Evolutionary conservation across 768 basidiomycete species (phyloP).

Genomic region (Pholiota microspora): DNA sequence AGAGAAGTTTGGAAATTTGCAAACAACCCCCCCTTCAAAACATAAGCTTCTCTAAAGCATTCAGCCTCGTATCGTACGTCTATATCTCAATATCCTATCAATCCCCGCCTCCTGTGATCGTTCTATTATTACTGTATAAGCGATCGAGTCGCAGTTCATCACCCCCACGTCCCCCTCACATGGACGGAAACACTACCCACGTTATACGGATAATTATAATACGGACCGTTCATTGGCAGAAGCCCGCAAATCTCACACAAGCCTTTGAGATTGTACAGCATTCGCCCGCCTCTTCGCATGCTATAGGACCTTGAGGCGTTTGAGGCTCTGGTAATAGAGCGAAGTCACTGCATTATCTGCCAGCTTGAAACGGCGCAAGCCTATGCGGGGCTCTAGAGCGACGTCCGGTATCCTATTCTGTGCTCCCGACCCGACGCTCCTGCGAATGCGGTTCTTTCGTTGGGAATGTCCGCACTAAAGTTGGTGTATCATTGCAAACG

Average conservation of each 20-base stretch:
- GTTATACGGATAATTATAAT: neutral
- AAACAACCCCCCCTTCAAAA: neutral
- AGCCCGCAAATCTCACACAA: neutral
- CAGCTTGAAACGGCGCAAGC: conserved; percentile 2
- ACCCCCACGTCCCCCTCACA: neutral
- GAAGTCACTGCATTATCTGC: neutral
- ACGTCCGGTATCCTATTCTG: neutral
- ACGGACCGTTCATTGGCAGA: neutral
- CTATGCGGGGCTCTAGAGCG: neutral
- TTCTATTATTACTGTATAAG: neutral
- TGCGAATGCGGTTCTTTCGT: neutral
- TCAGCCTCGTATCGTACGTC: neutral
- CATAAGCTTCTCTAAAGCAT: neutral
- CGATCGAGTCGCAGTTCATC: neutral
- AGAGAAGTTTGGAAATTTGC: neutral
- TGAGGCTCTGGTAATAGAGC: neutral
- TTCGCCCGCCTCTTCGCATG: neutral
- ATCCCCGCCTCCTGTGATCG: neutral
- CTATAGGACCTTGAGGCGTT: neutral
- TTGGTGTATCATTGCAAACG: conserved; percentile 1
- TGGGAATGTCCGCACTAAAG: neutral
- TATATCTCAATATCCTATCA: neutral
- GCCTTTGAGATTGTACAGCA: neutral
- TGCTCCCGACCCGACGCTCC: conserved; percentile 4
- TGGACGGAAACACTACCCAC: neutral